Conservation (phyloP, 768 basidiomycete species). For the Trametes elegans region DNA sequence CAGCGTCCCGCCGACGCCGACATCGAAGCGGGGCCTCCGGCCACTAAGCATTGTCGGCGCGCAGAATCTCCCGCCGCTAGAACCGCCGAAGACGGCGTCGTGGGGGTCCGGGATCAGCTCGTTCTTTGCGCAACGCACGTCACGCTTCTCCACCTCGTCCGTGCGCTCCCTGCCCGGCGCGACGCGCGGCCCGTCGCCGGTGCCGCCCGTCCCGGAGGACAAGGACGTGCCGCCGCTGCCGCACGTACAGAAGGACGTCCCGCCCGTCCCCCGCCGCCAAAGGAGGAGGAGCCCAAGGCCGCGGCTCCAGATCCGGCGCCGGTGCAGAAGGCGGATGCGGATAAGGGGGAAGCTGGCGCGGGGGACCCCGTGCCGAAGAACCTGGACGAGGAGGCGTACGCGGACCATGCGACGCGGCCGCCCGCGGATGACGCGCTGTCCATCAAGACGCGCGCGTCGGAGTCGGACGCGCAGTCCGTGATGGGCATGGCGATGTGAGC, state of each 20-base stretch:
- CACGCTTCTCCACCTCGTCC: slow-evolving; percentile 32
- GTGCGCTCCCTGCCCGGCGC: slow-evolving; percentile 9
- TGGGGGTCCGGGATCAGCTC: slow-evolving; percentile 50
- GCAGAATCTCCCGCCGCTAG: slow-evolving; percentile 21
- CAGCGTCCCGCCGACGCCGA: slow-evolving; percentile 16
- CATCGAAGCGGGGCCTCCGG: slow-evolving; percentile 22
- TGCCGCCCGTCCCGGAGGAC: slow-evolving; percentile 10
- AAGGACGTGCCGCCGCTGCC: slow-evolving; percentile 13
- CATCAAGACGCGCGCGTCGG: slow-evolving; percentile 1
- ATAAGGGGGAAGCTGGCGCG: too few species aligned
- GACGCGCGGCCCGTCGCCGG: slow-evolving; percentile 19
- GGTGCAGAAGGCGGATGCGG: not conserved
- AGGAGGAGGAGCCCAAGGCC: not conserved
- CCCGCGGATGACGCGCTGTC: slow-evolving; percentile 11
- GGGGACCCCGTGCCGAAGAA: slow-evolving; percentile 6
- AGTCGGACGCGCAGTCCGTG: slow-evolving; percentile 7
- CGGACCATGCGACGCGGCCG: not conserved
- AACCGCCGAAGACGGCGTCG: slow-evolving; percentile 30
- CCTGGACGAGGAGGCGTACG: slow-evolving; percentile 22
- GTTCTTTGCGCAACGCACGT: slow-evolving; percentile 41
- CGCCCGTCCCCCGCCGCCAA: not conserved
- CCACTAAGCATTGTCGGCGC: slow-evolving; percentile 30
- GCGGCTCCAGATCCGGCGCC: not conserved
- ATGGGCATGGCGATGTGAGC: slow-evolving; percentile 17
- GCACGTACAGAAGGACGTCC: slow-evolving; percentile 13